Conservation (phyloP, 192 early-diverging fungal species). For the Podila horticola region DNA sequence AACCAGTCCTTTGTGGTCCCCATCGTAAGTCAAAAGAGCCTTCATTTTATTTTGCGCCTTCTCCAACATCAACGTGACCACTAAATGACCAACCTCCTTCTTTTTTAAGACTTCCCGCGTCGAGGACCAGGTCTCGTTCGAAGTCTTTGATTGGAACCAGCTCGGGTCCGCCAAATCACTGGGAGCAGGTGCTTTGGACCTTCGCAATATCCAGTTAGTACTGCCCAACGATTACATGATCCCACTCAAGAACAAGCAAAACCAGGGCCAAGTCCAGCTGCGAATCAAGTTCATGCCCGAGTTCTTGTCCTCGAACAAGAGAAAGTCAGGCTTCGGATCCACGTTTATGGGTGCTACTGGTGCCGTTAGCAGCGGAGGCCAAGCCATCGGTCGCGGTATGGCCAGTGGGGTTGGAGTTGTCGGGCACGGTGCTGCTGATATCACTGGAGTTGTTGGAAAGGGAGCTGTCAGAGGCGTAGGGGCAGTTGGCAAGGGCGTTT, state of each 20-base stretch:
- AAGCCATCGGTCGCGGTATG: slow-evolving; percentile 44
- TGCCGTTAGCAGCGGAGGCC: slow-evolving; percentile 58
- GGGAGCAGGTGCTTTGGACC: slow-evolving; percentile 61
- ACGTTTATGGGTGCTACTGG: slow-evolving; percentile 70
- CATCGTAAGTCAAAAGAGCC: slow-evolving; percentile 32
- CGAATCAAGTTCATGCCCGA: slow-evolving; percentile 68
- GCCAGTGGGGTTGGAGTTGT: slow-evolving; percentile 20
- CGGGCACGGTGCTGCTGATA: slow-evolving; percentile 13
- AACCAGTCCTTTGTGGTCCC: slow-evolving; percentile 71
- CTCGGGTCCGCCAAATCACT: slow-evolving; percentile 70
- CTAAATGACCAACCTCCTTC: too few species aligned
- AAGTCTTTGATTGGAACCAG: slow-evolving; percentile 86
- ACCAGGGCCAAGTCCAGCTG: slow-evolving; percentile 58
- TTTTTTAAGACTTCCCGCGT: slow-evolving; percentile 47
- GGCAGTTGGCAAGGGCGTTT: slow-evolving; percentile 42
- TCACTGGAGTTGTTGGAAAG: slow-evolving; percentile 26
- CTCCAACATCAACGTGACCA: too few species aligned
- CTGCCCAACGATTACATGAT: slow-evolving; percentile 57
- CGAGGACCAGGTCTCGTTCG: slow-evolving; percentile 66
- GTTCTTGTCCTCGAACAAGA: slow-evolving; percentile 28
- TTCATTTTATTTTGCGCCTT: too few species aligned
- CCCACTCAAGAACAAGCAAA: slow-evolving; percentile 50
- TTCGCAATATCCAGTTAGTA: slow-evolving; percentile 63
- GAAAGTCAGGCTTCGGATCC: slow-evolving; percentile 54
- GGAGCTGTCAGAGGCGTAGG: slow-evolving; percentile 43